Percentiles rank a stretch among this genome's conserved stretches.
phyloP scores from a whole-genome alignment of 768 basidiomycete species.

The Hemileccinum rubropunctum region DNA sequence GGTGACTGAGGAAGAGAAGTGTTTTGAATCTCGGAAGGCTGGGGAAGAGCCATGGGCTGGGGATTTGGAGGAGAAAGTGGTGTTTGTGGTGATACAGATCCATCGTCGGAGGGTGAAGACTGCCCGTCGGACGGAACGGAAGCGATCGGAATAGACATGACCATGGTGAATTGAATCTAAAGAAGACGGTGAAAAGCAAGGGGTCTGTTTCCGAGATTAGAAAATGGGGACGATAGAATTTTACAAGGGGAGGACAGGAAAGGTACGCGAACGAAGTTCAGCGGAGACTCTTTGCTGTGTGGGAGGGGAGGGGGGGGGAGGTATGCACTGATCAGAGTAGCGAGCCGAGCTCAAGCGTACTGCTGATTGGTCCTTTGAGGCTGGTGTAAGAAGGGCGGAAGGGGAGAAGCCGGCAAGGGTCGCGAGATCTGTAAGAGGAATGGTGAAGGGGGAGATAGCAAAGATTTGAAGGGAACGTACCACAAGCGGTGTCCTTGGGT shows the following conservation, averaged over 20 bases:
- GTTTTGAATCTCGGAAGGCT: conserved; percentile 25
- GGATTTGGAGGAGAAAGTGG: conserved; percentile 42
- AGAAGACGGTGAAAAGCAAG: not conserved
- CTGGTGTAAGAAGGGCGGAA: conserved; percentile 40
- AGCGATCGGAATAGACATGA: conserved; percentile 41
- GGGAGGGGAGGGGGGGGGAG: conserved; percentile 8
- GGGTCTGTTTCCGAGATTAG: conserved; percentile 15
- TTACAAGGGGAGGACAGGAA: conserved; percentile 24
- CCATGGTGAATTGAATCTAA: conserved; percentile 22
- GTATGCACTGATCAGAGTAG: conserved; percentile 37
- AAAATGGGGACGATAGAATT: conserved; percentile 17
- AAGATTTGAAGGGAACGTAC: conserved; percentile 24
- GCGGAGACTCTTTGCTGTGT: conserved; percentile 36
- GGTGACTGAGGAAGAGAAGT: conserved; percentile 22
- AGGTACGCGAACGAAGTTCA: conserved; percentile 47
- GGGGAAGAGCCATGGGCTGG: conserved; percentile 36
- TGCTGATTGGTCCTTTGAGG: conserved; percentile 40
- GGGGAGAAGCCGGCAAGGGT: conserved; percentile 85
- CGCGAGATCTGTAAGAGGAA: conserved; percentile 66
- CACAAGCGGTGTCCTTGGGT: conserved; percentile 53
- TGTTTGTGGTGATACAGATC: conserved; percentile 45
- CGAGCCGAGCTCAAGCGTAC: conserved; percentile 75
- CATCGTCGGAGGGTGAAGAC: conserved; percentile 42
- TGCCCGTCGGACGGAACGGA: conserved; percentile 37
- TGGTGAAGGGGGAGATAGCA: not conserved